Base-by-base conservation (phyloP, 768 basidiomycete genomes). In the Pleurotus tuber-regium region DNA sequence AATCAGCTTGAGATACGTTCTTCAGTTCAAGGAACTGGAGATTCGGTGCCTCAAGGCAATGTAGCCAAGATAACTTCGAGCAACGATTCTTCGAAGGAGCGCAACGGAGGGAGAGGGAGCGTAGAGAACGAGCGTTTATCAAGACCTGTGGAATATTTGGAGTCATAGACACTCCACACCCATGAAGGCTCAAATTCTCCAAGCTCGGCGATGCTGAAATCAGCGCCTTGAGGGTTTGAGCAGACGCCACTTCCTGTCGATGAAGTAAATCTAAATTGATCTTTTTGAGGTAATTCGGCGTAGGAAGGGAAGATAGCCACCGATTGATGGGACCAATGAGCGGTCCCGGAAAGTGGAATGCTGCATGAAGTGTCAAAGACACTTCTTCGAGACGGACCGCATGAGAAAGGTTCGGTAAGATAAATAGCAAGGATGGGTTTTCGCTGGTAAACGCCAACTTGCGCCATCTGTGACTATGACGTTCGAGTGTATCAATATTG, bases 21-120 rank as follows among this genome's bases (percentile, higher is more conserved):
- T 42, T 42, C 16, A 42, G 23, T 42, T 42, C 41, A 19, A 42
- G 41, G 41, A 16, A 42, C 41, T 25, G 41, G 8, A 42, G 41
- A 16, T 42, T 42, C 11, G 41, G 41, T 7, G 41, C 41, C 11
- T 42, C 41, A 24, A 42, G 16, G 23, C 41, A 42, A 42, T 42
- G 41, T 25, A 42, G 23, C 41, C 41, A 42, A 16, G 41, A 42
- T 25, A 25, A 24, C 21, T 24, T 21, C 41, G 41, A 16, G 41
- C 4, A 21, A 18, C 41, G 16, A 19, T 21, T 8, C 16, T 16
- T 8, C 9, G 41, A 42, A 21, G 41, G 41, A 8, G 41, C 26
- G 23, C 41, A 42, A 16, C 41, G 41, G 10, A 42, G 23, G 23
- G 41, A 42, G 9, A 42, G 21, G 10, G 41, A 42, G 2, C 41